Evolutionary conservation across 2,329 filamentous ascomycete genomes (phyloP).

Genomic region (Lizonia empirigonia): DNA sequence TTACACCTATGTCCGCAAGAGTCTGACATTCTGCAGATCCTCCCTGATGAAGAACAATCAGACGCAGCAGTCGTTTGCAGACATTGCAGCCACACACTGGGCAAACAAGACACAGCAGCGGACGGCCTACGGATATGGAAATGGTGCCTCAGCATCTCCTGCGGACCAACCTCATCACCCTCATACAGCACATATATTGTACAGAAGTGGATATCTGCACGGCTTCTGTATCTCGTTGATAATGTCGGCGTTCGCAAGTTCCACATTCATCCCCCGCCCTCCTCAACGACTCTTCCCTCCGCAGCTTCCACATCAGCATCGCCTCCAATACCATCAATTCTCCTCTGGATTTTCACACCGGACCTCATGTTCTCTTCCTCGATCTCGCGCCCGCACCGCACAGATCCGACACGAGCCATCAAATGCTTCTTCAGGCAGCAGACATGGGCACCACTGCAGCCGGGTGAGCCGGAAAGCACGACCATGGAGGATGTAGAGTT

Average conservation of each 20-base stretch:
- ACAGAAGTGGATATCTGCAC: constrained; percentile 59
- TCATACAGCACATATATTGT: constrained; percentile 25
- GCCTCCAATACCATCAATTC: constrained; percentile 27
- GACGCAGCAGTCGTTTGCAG: constrained; percentile 42
- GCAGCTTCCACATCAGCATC: background rate
- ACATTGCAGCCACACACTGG: constrained; percentile 46
- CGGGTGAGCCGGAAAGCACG: constrained; percentile 47
- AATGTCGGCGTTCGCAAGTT: constrained; percentile 63
- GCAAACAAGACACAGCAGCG: constrained; percentile 50
- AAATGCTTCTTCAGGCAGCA: constrained; percentile 61
- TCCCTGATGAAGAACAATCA: background rate
- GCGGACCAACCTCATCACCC: constrained; percentile 10
- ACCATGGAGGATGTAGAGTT: constrained; percentile 60
- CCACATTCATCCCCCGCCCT: constrained; percentile 52
- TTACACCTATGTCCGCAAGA: background rate
- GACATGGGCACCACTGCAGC: constrained; percentile 30
- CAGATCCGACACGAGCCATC: constrained; percentile 57
- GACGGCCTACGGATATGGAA: constrained; percentile 59
- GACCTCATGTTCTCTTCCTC: constrained; percentile 62
- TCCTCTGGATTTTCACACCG: constrained; percentile 67
- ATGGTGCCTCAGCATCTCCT: constrained; percentile 49
- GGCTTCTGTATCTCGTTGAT: constrained; percentile 62
- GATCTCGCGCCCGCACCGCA: constrained; percentile 23
- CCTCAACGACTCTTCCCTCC: background rate
- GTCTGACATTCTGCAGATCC: constrained; percentile 1